Base-by-base conservation (phyloP, 306 rosid species). In the Geum urbanum region DNA sequence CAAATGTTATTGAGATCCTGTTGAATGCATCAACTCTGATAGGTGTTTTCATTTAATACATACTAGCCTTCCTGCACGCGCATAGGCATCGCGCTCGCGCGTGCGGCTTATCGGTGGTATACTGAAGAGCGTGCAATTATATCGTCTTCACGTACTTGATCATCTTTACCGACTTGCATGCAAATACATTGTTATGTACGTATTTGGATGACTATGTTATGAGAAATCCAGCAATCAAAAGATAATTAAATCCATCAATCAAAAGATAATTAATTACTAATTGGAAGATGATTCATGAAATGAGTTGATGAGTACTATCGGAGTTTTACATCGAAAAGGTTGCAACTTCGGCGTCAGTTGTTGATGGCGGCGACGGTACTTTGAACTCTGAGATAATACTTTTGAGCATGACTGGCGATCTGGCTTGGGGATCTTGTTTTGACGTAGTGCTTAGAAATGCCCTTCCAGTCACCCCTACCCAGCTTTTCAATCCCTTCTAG, bases 401-500 rank as follows among this genome's bases (percentile, higher is more conserved):
- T 79, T 39, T 79, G 83, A 1, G 83, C 83, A 60, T 75, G 83
- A 41, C 83, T 79, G 35, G 83, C 83, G 7, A 79, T 72, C 56
- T 79, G 83, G 22, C 76, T 79, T 2, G 83, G 66, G 57, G 83
- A 74, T 75, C 83, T 74, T 20, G 83, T 74, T 5, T 66, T 58
- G 4, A 79, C 80, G 59, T 64, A 75, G 20, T 57, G 37, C n/a
- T 69, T 65, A 13, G 79, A 70, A 7, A 79, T 79, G 15, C 80
- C 83, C 54, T 74, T 79, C 83, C 83, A 71, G 20, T 75, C 76
- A 20, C 83, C 83, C 67, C 70, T 79, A 8, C 83, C 83, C 12
- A 79, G 77, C 53, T 66, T 79, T 16, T 79, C 55, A 37, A 75
- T 22, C 22, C 83, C 79, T 8, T 75, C 53, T 18, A 79, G 14